Percentiles rank a stretch among this genome's conserved stretches.
Conservation (phyloP, 305 asterid genomes). For the Plantago coronopus region DNA sequence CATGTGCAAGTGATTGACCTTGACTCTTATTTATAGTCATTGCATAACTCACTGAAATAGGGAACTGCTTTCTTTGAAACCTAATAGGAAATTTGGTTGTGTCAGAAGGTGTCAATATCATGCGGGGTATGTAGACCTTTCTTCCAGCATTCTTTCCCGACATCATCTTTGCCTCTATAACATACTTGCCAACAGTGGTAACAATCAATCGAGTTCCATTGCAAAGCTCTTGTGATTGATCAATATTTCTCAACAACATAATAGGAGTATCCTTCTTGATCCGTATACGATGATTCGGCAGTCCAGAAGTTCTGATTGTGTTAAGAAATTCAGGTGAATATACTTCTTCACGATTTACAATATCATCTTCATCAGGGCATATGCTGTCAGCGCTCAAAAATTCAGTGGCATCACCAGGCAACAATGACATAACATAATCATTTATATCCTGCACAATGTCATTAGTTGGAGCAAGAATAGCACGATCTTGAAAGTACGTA, state of each 20-base stretch:
- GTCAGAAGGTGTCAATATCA: not conserved
- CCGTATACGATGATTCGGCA: too few species aligned
- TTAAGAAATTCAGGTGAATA: too few species aligned
- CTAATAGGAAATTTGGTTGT: not conserved
- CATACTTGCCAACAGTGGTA: too few species aligned
- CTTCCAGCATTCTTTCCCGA: not conserved
- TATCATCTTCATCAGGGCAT: too few species aligned
- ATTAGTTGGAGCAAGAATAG: not conserved
- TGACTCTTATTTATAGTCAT: not conserved
- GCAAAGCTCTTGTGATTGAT: not conserved
- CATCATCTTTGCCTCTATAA: not conserved
- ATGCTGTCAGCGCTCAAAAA: too few species aligned
- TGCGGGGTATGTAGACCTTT: not conserved
- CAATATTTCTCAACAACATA: not conserved
- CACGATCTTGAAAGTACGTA: not conserved
- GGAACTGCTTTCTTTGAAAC: not conserved
- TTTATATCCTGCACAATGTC: not conserved
- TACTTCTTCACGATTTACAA: not conserved
- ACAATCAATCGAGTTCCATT: too few species aligned
- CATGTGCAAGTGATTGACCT: too few species aligned
- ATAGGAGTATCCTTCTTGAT: too few species aligned
- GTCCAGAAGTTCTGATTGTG: too few species aligned
- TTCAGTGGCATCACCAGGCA: not conserved
- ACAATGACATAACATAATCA: not conserved
- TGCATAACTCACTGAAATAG: not conserved